Conservation (phyloP, 768 basidiomycete genomes). For the Xerocomellus dryophilus region DNA sequence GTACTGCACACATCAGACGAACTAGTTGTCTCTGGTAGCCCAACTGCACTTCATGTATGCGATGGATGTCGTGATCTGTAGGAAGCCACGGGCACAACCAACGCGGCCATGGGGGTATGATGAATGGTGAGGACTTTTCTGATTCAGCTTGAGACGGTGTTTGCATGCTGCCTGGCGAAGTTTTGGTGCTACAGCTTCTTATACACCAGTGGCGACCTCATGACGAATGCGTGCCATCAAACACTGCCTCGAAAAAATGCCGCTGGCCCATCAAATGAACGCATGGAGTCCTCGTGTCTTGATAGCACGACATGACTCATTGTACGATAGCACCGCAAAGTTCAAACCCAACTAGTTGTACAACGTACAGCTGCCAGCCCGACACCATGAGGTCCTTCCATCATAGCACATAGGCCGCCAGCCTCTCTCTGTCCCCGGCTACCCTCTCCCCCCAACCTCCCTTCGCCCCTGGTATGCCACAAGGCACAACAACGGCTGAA, state of each 20-base stretch:
- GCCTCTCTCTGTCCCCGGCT: too few species aligned
- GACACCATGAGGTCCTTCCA: not conserved
- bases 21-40: not conserved
- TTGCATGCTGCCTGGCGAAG: not conserved
- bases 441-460: not conserved
- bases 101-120: not conserved
- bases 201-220: not conserved
- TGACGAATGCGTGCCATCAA: not conserved
- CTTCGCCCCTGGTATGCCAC: not conserved
- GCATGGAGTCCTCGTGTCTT: not conserved
- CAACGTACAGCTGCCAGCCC: too few species aligned
- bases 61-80: not conserved
- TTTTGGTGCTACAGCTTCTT: too few species aligned
- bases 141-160: not conserved
- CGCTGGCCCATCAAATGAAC: not conserved
- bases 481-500: not conserved
- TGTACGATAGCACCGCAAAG: too few species aligned
- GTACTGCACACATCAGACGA: not conserved
- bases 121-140: not conserved
- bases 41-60: not conserved
- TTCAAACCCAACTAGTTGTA: too few species aligned
- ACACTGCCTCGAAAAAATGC: not conserved
- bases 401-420: not conserved
- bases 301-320: not conserved
- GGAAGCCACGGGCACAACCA: not conserved